Conservation (phyloP, 2,329 filamentous ascomycete genomes). For the Camillea tinctor region DNA sequence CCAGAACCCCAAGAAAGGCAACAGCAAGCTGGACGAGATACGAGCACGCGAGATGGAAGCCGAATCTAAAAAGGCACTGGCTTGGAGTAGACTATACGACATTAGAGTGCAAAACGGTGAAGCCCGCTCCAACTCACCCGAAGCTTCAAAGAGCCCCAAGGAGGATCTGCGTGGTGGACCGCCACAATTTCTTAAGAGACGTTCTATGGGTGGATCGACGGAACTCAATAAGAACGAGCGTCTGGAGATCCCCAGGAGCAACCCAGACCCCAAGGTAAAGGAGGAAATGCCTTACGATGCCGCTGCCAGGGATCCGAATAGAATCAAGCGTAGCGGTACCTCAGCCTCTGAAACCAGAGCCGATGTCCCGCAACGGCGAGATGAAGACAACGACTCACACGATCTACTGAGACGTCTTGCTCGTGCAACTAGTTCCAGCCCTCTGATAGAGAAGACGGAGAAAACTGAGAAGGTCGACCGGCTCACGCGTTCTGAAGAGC, state of each 20-base stretch:
- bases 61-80: slow-evolving; percentile 45
- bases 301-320: slow-evolving; percentile 8
- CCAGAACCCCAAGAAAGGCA: slow-evolving; percentile 25
- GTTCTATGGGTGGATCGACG: slow-evolving; percentile 4
- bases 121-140: slow-evolving; percentile 42
- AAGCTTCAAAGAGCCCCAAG: slow-evolving; percentile 32
- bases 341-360: slow-evolving; percentile 9
- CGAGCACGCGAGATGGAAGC: slow-evolving; percentile 42
- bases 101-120: slow-evolving; percentile 50
- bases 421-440: slow-evolving; percentile 46
- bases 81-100: slow-evolving; percentile 51
- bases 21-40: slow-evolving; percentile 51
- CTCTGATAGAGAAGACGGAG: slow-evolving; percentile 29
- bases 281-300: slow-evolving; percentile 8
- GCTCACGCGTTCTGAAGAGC: slow-evolving; percentile 5
- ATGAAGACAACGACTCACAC: slow-evolving; percentile 38
- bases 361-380: slow-evolving; percentile 10
- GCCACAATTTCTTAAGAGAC: slow-evolving; percentile 2
- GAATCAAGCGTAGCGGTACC: background rate
- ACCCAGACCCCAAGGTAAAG: slow-evolving; percentile 6
- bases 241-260: background rate
- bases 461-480: slow-evolving; percentile 16
- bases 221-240: background rate
- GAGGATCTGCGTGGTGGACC: slow-evolving; percentile 20
- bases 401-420: slow-evolving; percentile 51